These are phyloP conservation scores for Exophiala spinifera DNA, from an alignment of 2,329 filamentous ascomycete genomes.

Conservation along the genomic window DNA sequence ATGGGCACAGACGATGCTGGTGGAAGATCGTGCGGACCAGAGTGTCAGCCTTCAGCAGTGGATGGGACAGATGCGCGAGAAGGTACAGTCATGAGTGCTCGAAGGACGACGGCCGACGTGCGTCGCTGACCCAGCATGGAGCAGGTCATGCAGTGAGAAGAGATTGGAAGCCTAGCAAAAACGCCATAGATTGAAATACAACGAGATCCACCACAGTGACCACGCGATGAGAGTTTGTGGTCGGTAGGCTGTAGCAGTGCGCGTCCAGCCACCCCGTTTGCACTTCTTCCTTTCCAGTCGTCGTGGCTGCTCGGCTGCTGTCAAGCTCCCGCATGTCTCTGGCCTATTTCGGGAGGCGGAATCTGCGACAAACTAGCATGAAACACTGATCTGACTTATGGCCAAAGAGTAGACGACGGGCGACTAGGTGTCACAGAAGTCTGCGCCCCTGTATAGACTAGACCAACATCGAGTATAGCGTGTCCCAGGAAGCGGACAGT, in stretches of 20 bases:
- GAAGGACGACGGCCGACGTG: not conserved
- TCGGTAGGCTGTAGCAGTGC: too few species aligned
- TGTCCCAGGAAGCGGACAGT: slow-evolving; percentile 1
- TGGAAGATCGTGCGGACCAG: slow-evolving; percentile 93
- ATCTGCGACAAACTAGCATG: slow-evolving; percentile 11
- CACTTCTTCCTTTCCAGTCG: not conserved
- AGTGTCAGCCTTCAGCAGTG: slow-evolving; percentile 90
- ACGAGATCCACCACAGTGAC: not conserved
- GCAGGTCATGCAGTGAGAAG: slow-evolving; percentile 25
- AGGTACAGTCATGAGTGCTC: slow-evolving; percentile 59
- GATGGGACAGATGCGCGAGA: slow-evolving; percentile 88
- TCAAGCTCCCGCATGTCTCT: not conserved
- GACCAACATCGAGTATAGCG: slow-evolving; percentile 7
- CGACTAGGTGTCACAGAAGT: slow-evolving; percentile 11
- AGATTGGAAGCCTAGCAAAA: slow-evolving; percentile 3
- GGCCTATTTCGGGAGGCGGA: slow-evolving; percentile 9
- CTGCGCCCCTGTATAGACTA: slow-evolving; percentile 8
- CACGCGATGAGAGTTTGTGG: too few species aligned
- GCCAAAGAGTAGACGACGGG: slow-evolving; percentile 2
- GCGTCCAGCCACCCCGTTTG: not conserved
- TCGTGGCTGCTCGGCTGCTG: not conserved
- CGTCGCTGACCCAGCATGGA: slow-evolving; percentile 13
- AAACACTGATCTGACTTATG: slow-evolving; percentile 26
- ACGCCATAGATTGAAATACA: slow-evolving; percentile 15
- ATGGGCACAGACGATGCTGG: slow-evolving; percentile 93